Evolutionary conservation across 192 early-diverging fungal species (phyloP).

Genomic region (Piromyces finnis): DNA sequence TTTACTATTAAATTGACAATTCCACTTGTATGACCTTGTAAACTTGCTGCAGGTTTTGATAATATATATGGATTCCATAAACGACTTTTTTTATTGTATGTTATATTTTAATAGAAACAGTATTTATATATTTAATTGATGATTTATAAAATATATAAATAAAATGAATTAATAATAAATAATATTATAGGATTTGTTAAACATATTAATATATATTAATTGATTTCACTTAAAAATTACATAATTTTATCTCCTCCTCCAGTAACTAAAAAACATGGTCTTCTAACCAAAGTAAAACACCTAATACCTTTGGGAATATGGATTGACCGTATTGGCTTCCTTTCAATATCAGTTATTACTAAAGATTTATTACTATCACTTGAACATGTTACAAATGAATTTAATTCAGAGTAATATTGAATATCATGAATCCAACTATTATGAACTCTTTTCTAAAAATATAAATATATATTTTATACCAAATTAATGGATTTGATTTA

Average conservation of each 20-base stretch:
- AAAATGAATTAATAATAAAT: too few relatives aligned
- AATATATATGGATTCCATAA: conserved; percentile 50
- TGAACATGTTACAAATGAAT: conserved; percentile 36
- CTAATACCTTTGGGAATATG: conserved; percentile 37
- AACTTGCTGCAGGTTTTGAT: conserved; percentile 35
- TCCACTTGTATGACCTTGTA: conserved; percentile 29
- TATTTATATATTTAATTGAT: too few relatives aligned
- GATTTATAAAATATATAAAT: too few relatives aligned
- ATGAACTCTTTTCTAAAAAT: conserved; percentile 30
- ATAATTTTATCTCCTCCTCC: conserved; percentile 45
- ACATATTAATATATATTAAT: too few relatives aligned
- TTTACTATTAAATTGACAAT: conserved; percentile 29
- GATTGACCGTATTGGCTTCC: conserved; percentile 27
- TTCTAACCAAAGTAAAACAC: conserved; percentile 37
- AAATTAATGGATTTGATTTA: too few relatives aligned
- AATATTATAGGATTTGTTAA: too few relatives aligned
- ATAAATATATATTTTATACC: conserved; percentile 23
- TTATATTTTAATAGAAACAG: too few relatives aligned
- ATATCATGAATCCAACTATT: conserved; percentile 42
- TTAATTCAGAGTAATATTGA: conserved; percentile 38
- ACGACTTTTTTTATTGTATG: conserved; percentile 18
- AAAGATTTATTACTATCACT: conserved; percentile 23
- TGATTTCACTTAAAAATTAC: too few relatives aligned
- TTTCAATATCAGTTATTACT: conserved; percentile 36
- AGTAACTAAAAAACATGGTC: conserved; percentile 41